Evolutionary conservation across 139 green algal genomes (phyloP).

Genomic region (Penium margaritaceum): DNA sequence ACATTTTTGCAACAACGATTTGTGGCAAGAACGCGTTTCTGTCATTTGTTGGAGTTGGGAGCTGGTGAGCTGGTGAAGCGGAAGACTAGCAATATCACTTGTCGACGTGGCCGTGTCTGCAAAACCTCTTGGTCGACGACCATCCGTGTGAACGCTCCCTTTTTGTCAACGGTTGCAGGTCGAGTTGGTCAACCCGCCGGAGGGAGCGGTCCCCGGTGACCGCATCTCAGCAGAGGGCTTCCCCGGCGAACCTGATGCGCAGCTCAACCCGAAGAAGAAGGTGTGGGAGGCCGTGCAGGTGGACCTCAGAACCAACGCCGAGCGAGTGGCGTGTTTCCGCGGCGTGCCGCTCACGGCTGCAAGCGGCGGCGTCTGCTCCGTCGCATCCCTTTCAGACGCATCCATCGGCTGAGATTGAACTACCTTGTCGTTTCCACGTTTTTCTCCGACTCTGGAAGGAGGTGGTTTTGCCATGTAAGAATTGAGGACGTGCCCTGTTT

Average conservation of each 20-base stretch:
- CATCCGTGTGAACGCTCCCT: too few species aligned
- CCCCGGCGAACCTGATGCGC: constrained; percentile 64
- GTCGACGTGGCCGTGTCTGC: too few species aligned
- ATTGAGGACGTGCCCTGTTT: too few species aligned
- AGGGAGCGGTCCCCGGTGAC: constrained; percentile 62
- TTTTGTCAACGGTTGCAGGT: too few species aligned
- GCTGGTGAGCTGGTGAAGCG: too few species aligned
- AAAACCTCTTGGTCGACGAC: too few species aligned
- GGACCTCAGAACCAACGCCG: constrained; percentile 18
- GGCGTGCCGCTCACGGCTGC: constrained; percentile 29
- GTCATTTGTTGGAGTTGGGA: too few species aligned
- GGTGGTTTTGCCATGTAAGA: too few species aligned
- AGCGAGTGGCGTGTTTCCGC: constrained; percentile 27
- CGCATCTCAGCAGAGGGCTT: constrained; percentile 65
- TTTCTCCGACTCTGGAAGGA: too few species aligned
- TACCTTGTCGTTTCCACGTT: neutral
- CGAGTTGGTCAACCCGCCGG: constrained; percentile 76
- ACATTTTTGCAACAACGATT: too few species aligned
- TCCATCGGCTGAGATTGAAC: constrained; percentile 12
- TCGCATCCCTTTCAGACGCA: constrained; percentile 9
- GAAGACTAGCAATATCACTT: too few species aligned
- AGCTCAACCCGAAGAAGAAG: constrained; percentile 63
- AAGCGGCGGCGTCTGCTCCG: constrained; percentile 7
- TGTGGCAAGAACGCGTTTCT: too few species aligned
- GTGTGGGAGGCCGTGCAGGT: constrained; percentile 35